A percentile compares a stretch with the other conserved stretches of the same genome.
These are phyloP conservation scores for Penicillium pulvis DNA, from an alignment of 495 filamentous ascomycete species.

Conservation along the genomic window DNA sequence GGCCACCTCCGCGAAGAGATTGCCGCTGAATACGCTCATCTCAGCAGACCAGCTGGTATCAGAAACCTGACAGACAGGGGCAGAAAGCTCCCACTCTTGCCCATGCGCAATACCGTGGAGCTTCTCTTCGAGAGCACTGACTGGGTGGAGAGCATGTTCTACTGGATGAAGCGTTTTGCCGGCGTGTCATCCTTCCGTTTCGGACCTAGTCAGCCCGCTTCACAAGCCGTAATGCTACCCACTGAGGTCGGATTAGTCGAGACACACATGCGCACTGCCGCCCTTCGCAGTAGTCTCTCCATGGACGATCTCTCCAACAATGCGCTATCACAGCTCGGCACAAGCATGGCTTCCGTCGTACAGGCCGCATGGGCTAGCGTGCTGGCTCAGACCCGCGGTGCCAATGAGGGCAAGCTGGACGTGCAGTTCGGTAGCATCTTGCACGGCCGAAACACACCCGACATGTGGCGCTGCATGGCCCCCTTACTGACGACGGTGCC, in stretches of 20 bases:
- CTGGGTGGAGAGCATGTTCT: slow-evolving; percentile 1
- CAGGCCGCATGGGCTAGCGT: slow-evolving; percentile 1
- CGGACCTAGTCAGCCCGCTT: not conserved
- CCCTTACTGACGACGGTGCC: not conserved
- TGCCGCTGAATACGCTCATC: not conserved
- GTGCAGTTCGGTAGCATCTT: slow-evolving; percentile 1
- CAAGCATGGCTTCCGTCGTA: not conserved
- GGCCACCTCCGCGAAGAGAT: not conserved
- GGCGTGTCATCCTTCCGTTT: not conserved
- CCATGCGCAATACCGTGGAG: not conserved
- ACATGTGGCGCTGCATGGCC: slow-evolving; percentile 1
- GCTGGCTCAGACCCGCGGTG: not conserved
- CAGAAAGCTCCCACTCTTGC: not conserved
- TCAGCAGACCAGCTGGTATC: not conserved
- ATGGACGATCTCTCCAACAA: not conserved
- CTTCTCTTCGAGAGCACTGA: not conserved
- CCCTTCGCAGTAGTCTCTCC: not conserved
- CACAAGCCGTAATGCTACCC: not conserved
- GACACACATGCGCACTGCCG: not conserved
- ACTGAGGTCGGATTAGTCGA: not conserved
- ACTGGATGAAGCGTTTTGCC: slow-evolving; percentile 3
- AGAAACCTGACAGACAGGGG: not conserved
- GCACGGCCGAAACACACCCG: not conserved
- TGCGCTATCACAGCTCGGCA: not conserved
- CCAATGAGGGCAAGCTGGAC: not conserved